Evolutionary conservation across 192 early-diverging fungal species (phyloP).

Genomic region (Kappamyces sp.): DNA sequence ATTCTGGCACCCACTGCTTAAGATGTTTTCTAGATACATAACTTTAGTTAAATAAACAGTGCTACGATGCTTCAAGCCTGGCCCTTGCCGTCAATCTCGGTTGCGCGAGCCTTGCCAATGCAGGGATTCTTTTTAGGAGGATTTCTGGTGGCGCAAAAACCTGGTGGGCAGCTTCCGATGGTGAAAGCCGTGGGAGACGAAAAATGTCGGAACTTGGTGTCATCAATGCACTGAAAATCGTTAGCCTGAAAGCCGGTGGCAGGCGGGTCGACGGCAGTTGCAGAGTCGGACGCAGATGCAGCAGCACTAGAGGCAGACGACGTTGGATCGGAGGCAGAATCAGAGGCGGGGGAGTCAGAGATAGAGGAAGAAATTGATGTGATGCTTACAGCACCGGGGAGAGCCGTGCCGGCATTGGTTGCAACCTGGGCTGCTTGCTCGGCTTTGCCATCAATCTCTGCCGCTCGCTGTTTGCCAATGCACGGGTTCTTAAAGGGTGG

Average conservation of each 20-base stretch:
- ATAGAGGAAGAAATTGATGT: no score
- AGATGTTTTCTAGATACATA: background rate
- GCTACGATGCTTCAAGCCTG: constrained; percentile 1
- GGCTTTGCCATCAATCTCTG: constrained; percentile 1
- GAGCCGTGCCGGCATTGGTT: no score
- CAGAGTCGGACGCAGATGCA: background rate
- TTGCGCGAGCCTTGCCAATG: constrained; percentile 7
- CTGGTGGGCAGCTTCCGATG: constrained; percentile 15
- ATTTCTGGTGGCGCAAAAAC: constrained; percentile 14
- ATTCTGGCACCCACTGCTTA: background rate
- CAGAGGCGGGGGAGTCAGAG: no score
- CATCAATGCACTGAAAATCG: constrained; percentile 20
- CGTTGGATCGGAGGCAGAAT: no score
- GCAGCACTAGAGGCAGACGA: background rate
- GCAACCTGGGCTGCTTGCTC: background rate
- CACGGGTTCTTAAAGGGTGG: constrained; percentile 17
- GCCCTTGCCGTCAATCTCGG: constrained; percentile 2
- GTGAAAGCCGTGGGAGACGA: constrained; percentile 15
- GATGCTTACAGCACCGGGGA: no score
- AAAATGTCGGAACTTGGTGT: constrained; percentile 18
- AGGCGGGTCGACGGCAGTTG: background rate
- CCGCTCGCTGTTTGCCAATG: constrained; percentile 11
- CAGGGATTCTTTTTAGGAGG: constrained; percentile 14
- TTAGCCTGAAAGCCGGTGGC: constrained; percentile 10
- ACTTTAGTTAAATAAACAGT: constrained; percentile 3